These are phyloP conservation scores for Cutaneotrichosporon sp. DNA, from an alignment of 1,284 basidiomycete genomes.

Conservation along the genomic window DNA sequence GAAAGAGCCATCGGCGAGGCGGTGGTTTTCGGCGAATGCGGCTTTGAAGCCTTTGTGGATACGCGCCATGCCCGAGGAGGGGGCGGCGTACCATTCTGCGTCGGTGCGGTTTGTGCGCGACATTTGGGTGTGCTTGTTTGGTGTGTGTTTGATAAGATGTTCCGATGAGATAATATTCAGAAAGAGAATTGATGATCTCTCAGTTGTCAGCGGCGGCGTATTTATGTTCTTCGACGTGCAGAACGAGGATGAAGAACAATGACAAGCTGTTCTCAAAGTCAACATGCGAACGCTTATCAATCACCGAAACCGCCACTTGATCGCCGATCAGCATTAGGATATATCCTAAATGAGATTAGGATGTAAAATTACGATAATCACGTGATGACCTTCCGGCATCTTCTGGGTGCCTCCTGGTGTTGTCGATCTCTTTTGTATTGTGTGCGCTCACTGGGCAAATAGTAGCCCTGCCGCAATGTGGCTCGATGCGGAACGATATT, in stretches of 20 bases:
- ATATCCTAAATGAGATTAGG: background rate
- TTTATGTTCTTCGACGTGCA: background rate
- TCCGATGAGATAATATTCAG: background rate
- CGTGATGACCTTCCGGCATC: background rate
- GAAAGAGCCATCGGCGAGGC: conserved; percentile 16
- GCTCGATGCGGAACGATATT: background rate
- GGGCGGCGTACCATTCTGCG: conserved; percentile 4
- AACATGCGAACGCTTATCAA: background rate
- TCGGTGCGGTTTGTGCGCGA: background rate
- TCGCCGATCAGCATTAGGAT: background rate
- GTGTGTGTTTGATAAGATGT: background rate
- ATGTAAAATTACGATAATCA: background rate
- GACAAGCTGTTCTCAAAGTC: background rate
- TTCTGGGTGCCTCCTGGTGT: background rate
- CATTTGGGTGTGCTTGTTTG: background rate
- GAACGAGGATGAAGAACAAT: background rate
- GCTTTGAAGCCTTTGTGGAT: conserved; percentile 3
- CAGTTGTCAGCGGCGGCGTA: background rate
- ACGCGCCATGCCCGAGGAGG: conserved; percentile 2
- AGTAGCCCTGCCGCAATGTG: too few species aligned
- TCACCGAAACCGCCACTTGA: background rate
- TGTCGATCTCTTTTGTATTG: background rate
- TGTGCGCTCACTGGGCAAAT: background rate
- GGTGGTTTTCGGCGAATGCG: conserved; percentile 12
- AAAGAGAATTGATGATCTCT: background rate